phyloP scores from a whole-genome alignment of 805 yeast genomes.

The Candida odintsovae region DNA sequence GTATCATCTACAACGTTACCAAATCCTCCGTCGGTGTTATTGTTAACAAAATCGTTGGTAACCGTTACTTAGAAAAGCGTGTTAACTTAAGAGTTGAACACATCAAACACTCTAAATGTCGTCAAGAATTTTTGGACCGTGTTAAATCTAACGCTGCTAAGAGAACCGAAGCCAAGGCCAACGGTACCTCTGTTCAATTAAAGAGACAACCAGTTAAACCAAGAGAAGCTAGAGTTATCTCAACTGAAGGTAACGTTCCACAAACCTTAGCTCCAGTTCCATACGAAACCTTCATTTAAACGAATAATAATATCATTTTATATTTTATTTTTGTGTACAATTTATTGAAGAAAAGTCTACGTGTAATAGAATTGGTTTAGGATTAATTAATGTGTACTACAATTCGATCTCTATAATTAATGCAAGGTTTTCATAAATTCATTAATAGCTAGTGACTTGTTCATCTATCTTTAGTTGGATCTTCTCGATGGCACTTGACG shows the following conservation, averaged over 20 bases:
- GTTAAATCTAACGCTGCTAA: slow-evolving; percentile 94
- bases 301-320: slow-evolving; percentile 16
- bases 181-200: slow-evolving; percentile 84
- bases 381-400: background rate
- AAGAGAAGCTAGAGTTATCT: slow-evolving; percentile 84
- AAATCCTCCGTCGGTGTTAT: slow-evolving; percentile 98
- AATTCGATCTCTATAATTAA: background rate
- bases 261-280: slow-evolving; percentile 99
- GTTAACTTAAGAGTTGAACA: slow-evolving; percentile 98
- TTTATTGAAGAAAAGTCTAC: slow-evolving; percentile 3
- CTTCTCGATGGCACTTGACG: background rate
- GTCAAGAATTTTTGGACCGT: slow-evolving; percentile 98
- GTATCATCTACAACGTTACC: slow-evolving; percentile 98
- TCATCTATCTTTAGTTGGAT: background rate
- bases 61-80: slow-evolving; percentile 99
- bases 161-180: slow-evolving; percentile 90
- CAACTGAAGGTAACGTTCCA: slow-evolving; percentile 80
- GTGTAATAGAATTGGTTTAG: slow-evolving; percentile 2
- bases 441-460: slow-evolving; percentile 1
- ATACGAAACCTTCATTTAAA: slow-evolving; percentile 98
- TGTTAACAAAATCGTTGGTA: slow-evolving; percentile 96
- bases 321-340: slow-evolving; percentile 22
- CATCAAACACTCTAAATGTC: slow-evolving; percentile 99
- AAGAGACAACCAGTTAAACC: slow-evolving; percentile 99
- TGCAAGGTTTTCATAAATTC: background rate